Evolutionary conservation across 2,329 filamentous ascomycete genomes (phyloP).

Genomic region (Macroventuria anomochaeta): DNA sequence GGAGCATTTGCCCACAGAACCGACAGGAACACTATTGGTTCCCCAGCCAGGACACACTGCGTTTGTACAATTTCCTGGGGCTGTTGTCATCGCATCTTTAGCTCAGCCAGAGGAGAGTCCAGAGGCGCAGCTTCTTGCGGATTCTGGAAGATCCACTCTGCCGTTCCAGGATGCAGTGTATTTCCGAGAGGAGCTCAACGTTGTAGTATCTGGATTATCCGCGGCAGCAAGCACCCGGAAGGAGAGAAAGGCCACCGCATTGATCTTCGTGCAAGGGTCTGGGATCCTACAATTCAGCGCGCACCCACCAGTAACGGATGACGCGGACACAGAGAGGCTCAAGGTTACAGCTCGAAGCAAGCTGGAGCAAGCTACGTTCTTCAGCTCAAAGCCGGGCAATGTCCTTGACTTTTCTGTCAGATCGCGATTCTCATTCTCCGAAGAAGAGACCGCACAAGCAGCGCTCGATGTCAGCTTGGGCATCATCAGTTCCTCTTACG

Average conservation of each 20-base stretch:
- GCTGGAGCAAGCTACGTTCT: constrained; percentile 94
- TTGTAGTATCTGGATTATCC: constrained; percentile 58
- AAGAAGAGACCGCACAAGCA: constrained; percentile 75
- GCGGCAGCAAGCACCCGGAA: constrained; percentile 54
- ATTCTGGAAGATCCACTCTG: constrained; percentile 45
- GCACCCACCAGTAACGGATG: constrained; percentile 65
- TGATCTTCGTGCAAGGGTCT: constrained; percentile 64
- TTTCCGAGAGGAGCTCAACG: constrained; percentile 64
- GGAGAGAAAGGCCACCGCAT: constrained; percentile 49
- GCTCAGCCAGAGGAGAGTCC: constrained; percentile 71
- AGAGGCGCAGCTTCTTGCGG: constrained; percentile 72
- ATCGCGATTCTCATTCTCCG: constrained; percentile 69
- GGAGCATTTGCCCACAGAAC: constrained; percentile 45
- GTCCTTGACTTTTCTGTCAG: constrained; percentile 83
- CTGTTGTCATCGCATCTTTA: constrained; percentile 78
- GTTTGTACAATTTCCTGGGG: constrained; percentile 80
- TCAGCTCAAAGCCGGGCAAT: constrained; percentile 79
- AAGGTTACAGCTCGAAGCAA: constrained; percentile 83
- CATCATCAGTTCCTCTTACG: constrained; percentile 77
- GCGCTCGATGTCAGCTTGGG: constrained; percentile 80
- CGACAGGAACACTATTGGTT: constrained; percentile 67
- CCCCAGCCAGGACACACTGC: constrained; percentile 81
- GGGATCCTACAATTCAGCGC: constrained; percentile 64
- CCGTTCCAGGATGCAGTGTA: constrained; percentile 88
- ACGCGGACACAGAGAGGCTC: constrained; percentile 48